Conservation (phyloP, 148 eudicot species). For the Camellia granthamiana region DNA sequence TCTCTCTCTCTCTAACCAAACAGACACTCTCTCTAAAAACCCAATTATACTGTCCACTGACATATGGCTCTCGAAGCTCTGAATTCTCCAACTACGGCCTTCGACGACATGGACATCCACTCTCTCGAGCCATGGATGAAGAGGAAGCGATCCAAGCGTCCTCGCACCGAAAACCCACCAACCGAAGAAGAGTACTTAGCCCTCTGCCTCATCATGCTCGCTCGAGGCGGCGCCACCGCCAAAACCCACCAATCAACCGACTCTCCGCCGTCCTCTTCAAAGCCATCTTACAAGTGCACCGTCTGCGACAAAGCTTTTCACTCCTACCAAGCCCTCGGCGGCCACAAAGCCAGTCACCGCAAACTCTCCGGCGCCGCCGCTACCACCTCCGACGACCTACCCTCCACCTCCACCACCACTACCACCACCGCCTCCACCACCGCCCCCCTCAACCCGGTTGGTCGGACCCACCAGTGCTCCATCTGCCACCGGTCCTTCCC, state of each 20-base stretch:
- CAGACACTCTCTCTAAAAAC: neutral
- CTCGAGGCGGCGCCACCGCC: conserved; percentile 31
- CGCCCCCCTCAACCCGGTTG: conserved; percentile 22
- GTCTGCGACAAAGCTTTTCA: conserved; percentile 47
- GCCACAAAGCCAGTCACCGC: conserved; percentile 76
- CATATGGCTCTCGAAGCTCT: conserved; percentile 40
- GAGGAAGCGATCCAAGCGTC: conserved; percentile 50
- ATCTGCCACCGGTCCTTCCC: conserved; percentile 43
- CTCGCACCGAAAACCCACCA: conserved; percentile 20
- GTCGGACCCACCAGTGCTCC: conserved; percentile 38
- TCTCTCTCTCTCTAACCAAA: neutral
- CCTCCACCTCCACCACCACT: conserved; percentile 11
- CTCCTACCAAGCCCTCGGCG: conserved; percentile 63
- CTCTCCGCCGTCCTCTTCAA: neutral
- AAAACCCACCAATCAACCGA: neutral
- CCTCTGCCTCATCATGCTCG: conserved; percentile 64
- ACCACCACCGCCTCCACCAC: conserved; percentile 9
- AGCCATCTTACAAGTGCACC: conserved; percentile 34
- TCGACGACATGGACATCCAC: neutral
- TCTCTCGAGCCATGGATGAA: conserved; percentile 29
- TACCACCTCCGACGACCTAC: conserved; percentile 7
- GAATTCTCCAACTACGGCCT: conserved; percentile 17
- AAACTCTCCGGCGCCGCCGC: conserved; percentile 23
- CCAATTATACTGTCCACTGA: neutral
- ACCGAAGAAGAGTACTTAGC: conserved; percentile 69